Percentiles rank a stretch among this genome's conserved stretches.
These are phyloP conservation scores for Trichomonas tenax DNA, from an alignment of 208 protist genomes.

Conservation along the genomic window DNA sequence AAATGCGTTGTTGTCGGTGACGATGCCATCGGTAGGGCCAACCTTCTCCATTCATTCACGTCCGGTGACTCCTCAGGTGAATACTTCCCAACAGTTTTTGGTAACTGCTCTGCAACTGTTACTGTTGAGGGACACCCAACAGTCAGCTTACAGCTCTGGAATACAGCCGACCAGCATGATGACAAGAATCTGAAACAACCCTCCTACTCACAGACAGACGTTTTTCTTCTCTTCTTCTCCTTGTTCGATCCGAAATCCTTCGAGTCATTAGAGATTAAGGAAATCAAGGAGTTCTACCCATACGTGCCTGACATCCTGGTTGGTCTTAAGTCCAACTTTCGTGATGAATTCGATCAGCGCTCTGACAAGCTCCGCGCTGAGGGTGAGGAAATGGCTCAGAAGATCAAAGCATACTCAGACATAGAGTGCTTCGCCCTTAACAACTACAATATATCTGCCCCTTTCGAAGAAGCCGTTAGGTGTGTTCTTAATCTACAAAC, in stretches of 20 bases:
- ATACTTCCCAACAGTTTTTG: conserved; percentile 60
- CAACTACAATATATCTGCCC: background rate
- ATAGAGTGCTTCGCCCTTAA: background rate
- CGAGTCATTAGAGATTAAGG: background rate
- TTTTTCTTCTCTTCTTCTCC: conserved; percentile 1
- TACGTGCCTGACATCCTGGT: background rate
- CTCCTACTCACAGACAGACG: background rate
- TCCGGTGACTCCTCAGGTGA: conserved; percentile 60
- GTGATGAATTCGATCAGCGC: background rate
- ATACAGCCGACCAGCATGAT: background rate
- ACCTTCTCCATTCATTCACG: conserved; percentile 61
- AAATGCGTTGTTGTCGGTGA: conserved; percentile 20
- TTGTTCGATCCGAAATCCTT: background rate
- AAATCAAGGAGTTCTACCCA: background rate
- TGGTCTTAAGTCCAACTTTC: background rate
- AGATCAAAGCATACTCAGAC: background rate
- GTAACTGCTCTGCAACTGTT: conserved; percentile 61
- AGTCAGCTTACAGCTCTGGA: background rate
- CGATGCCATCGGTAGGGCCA: conserved; percentile 45
- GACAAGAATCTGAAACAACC: background rate
- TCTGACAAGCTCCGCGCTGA: background rate
- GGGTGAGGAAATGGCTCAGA: background rate
- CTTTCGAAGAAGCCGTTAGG: background rate
- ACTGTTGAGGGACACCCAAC: conserved; percentile 28
- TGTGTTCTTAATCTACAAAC: background rate